Conservation (phyloP, 169 alveolate genomes). For the Cryptosporidium felis region DNA sequence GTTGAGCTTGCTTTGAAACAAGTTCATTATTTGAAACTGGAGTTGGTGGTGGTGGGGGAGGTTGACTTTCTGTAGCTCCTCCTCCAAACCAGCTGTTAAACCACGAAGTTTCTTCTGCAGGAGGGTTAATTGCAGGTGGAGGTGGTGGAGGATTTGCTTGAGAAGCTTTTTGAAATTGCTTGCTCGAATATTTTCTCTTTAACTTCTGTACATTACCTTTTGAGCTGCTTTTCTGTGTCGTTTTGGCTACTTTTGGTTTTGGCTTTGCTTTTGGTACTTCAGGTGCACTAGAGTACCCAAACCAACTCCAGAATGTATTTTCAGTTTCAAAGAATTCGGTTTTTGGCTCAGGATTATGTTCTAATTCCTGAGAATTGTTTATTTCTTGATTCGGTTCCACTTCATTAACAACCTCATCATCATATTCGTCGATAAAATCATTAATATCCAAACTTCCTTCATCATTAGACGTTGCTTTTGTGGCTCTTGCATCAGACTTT, state of each 20-base stretch:
- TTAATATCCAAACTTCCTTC: background rate
- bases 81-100: conserved; percentile 43
- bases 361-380: background rate
- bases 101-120: conserved; percentile 53
- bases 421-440: background rate
- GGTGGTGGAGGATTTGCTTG: background rate
- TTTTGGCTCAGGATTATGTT: background rate
- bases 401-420: background rate
- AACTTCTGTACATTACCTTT: conserved; percentile 20
- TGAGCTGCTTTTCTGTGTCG: conserved; percentile 7
- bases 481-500: conserved; percentile 50
- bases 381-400: background rate
- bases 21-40: background rate
- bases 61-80: background rate
- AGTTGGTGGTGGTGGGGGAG: conserved; percentile 42
- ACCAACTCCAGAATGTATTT: conserved; percentile 42
- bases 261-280: background rate
- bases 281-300: conserved; percentile 12
- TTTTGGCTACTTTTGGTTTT: background rate
- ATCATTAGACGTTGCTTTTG: conserved; percentile 56
- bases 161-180: background rate
- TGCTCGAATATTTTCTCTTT: conserved; percentile 15
- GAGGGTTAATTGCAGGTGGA: background rate
- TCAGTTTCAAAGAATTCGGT: background rate
- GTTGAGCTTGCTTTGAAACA: background rate